Evolutionary conservation across 345 rosid species (phyloP).

Genomic region (Laguncularia racemosa): DNA sequence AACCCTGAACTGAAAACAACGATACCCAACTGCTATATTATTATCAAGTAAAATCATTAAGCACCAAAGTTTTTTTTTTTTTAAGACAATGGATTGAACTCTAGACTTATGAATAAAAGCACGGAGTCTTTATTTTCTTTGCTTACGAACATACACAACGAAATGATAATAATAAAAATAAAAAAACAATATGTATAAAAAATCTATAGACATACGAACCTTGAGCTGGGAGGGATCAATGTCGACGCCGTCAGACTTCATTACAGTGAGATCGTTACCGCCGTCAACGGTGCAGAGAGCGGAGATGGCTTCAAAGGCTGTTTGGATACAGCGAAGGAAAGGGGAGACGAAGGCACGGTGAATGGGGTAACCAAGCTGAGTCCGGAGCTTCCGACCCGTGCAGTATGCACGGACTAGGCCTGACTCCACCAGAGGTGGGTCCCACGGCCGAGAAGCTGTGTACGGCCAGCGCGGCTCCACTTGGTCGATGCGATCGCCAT

Average conservation of each 20-base stretch:
- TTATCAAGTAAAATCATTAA: too few species aligned
- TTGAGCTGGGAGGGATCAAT: conserved; percentile 15
- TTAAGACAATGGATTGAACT: too few species aligned
- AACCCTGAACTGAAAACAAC: too few species aligned
- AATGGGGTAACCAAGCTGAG: conserved; percentile 15
- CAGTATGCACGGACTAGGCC: conserved; percentile 17
- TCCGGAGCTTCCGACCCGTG: conserved; percentile 19
- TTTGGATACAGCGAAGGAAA: conserved; percentile 18
- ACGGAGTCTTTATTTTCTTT: too few species aligned
- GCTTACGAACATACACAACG: too few species aligned
- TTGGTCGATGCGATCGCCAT: conserved; percentile 22
- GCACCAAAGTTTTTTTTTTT: too few species aligned
- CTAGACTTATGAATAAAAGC: too few species aligned
- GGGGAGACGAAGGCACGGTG: conserved; percentile 22
- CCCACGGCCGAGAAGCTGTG: conserved; percentile 19
- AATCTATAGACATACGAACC: conserved; percentile 1
- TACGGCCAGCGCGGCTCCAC: conserved; percentile 18
- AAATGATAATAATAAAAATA: too few species aligned
- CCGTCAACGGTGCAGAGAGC: conserved; percentile 19
- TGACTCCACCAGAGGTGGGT: conserved; percentile 17
- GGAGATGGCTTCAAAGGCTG: conserved; percentile 17
- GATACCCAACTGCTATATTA: too few species aligned
- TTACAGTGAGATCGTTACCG: conserved; percentile 5
- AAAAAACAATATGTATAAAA: too few species aligned
- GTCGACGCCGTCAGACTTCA: conserved; percentile 4